Percentiles rank a stretch among this genome's conserved stretches.
Conservation (phyloP, 768 basidiomycete species). For the Tylopilus intermedius region DNA sequence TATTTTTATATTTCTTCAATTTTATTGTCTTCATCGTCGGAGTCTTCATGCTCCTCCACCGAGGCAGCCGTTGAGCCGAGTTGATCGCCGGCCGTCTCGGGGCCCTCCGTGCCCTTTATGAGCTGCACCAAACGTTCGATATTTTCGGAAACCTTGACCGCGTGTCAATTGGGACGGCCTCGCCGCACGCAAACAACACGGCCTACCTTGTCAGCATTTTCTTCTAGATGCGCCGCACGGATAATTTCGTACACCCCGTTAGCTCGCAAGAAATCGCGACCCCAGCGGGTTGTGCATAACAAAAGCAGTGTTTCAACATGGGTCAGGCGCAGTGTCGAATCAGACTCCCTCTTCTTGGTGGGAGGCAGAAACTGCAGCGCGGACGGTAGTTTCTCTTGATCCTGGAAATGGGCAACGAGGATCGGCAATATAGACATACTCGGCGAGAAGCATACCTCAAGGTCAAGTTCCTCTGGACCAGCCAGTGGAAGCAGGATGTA, state of each 20-base stretch:
- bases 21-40: conserved; percentile 63
- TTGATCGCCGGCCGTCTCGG: conserved; percentile 39
- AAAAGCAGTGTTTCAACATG: conserved; percentile 88
- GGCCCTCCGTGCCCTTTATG: conserved; percentile 73
- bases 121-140: conserved; percentile 85
- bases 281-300: conserved; percentile 85
- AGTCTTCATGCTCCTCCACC: conserved; percentile 23
- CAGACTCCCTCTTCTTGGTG: conserved; percentile 78
- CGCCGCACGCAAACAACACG: neutral
- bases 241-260: conserved; percentile 88
- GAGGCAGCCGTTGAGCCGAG: conserved; percentile 23
- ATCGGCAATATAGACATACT: neutral
- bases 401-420: conserved; percentile 41
- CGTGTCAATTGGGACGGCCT: neutral
- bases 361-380: conserved; percentile 85
- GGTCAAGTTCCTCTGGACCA: conserved; percentile 91
- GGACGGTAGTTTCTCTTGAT: conserved; percentile 80
- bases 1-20: conserved; percentile 67
- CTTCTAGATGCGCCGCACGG: conserved; percentile 69
- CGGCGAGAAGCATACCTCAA: conserved; percentile 55
- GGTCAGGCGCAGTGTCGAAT: conserved; percentile 69
- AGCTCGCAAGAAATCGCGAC: conserved; percentile 71
- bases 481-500: conserved; percentile 87
- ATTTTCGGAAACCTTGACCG: conserved; percentile 68
- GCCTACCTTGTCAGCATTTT: conserved; percentile 71